phyloP scores from a whole-genome alignment of 305 asterid genomes.

The Euphrasia arctica region DNA sequence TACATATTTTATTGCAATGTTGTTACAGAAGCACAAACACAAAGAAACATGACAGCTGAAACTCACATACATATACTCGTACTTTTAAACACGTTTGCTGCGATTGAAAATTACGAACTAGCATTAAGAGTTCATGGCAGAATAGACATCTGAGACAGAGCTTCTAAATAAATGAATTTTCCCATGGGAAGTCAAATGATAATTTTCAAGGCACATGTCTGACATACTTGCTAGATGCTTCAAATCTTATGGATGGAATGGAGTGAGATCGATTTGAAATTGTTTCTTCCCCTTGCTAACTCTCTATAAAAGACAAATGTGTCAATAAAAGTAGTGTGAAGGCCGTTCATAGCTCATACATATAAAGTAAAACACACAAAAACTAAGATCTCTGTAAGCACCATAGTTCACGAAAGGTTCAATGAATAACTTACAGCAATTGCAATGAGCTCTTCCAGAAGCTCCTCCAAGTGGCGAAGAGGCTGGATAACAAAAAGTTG shows the following conservation, averaged over 20 bases:
- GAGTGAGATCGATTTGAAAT: conserved; percentile 75
- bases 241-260: conserved; percentile 36
- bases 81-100: no score
- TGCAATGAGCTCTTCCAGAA: conserved; percentile 71
- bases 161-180: background rate
- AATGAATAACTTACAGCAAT: conserved; percentile 57
- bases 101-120: no score
- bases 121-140: no score
- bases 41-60: no score
- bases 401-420: background rate
- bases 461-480: conserved; percentile 85
- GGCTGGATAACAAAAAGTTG: conserved; percentile 43
- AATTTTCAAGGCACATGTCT: background rate
- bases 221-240: background rate
- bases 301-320: conserved; percentile 42
- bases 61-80: no score
- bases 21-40: no score
- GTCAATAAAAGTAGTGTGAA: conserved; percentile 2
- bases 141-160: background rate
- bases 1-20: no score
- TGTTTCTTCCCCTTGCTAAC: conserved; percentile 81
- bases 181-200: background rate
- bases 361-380: background rate
- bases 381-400: background rate
- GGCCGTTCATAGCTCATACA: background rate